Percentiles rank a stretch among this genome's conserved stretches.
phyloP scores from a whole-genome alignment of 169 alveolate species.

The Pseudocohnilembus persalinus region DNA sequence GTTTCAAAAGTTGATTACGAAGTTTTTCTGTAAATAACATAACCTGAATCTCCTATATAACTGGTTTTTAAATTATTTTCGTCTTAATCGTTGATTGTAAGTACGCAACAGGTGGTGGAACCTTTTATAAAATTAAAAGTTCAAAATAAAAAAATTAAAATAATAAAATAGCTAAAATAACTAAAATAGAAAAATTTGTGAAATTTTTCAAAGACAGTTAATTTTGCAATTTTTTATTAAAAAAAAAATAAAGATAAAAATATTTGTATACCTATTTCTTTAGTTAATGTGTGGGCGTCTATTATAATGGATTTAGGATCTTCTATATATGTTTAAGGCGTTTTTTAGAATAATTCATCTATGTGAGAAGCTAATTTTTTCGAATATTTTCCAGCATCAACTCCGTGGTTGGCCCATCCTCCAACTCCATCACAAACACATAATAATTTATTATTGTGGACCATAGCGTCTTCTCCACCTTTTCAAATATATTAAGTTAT shows the following conservation, averaged over 20 bases:
- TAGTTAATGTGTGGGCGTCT: slow-evolving; percentile 51
- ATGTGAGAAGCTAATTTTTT: slow-evolving; percentile 55
- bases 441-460: slow-evolving; percentile 54
- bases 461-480: slow-evolving; percentile 91
- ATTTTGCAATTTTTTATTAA: too few species aligned
- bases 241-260: too few species aligned
- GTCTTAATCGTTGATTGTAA: slow-evolving; percentile 40
- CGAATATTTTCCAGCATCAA: slow-evolving; percentile 73
- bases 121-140: slow-evolving; percentile 29
- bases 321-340: background rate
- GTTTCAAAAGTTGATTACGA: slow-evolving; percentile 41
- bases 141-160: too few species aligned
- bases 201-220: too few species aligned
- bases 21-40: slow-evolving; percentile 49
- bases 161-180: too few species aligned
- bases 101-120: slow-evolving; percentile 45
- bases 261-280: slow-evolving; percentile 2
- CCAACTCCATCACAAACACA: slow-evolving; percentile 90
- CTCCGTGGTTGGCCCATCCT: slow-evolving; percentile 75
- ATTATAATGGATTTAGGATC: slow-evolving; percentile 50
- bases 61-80: slow-evolving; percentile 40
- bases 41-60: slow-evolving; percentile 80
- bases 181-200: too few species aligned
- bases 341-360: slow-evolving; percentile 6
- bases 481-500: slow-evolving; percentile 50